Evolutionary conservation across 805 yeast species (phyloP).

Genomic region (Metschnikowia anglica): DNA sequence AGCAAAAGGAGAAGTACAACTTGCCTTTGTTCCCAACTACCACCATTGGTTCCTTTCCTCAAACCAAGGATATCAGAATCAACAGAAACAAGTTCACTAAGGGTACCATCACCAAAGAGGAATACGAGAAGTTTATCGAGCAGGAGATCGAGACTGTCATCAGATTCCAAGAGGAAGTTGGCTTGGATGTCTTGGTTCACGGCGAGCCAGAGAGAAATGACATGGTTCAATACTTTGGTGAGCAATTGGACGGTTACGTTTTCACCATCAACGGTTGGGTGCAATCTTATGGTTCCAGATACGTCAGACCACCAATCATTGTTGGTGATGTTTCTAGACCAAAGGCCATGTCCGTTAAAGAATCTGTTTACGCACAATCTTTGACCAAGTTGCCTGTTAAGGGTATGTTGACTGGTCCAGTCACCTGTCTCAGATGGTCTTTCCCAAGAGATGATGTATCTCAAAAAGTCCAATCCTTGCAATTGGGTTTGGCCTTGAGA

Average conservation of each 20-base stretch:
- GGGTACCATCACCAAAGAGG: slow-evolving; percentile 93
- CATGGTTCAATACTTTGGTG: slow-evolving; percentile 99
- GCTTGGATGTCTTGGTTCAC: slow-evolving; percentile 96
- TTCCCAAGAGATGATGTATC: slow-evolving; percentile 99
- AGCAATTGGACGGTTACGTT: slow-evolving; percentile 96
- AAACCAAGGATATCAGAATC: slow-evolving; percentile 98
- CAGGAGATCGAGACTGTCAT: slow-evolving; percentile 93
- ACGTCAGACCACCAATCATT: slow-evolving; percentile 98
- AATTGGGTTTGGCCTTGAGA: slow-evolving; percentile 95
- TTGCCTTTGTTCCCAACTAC: slow-evolving; percentile 99
- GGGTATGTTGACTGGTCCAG: slow-evolving; percentile 99
- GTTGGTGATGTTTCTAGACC: slow-evolving; percentile 99
- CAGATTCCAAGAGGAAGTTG: slow-evolving; percentile 99
- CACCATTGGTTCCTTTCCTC: slow-evolving; percentile 99
- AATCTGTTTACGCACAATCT: slow-evolving; percentile 98
- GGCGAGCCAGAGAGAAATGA: slow-evolving; percentile 99
- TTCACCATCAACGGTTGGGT: slow-evolving; percentile 99
- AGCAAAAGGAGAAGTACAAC: slow-evolving; percentile 84
- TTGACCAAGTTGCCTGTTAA: slow-evolving; percentile 93
- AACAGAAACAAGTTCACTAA: slow-evolving; percentile 97
- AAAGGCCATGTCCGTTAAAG: slow-evolving; percentile 97
- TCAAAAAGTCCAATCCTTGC: slow-evolving; percentile 90
- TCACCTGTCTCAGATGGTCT: slow-evolving; percentile 99
- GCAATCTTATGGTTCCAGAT: slow-evolving; percentile 99
- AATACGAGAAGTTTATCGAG: slow-evolving; percentile 95